Base-by-base conservation (phyloP, 2,329 filamentous ascomycete genomes). In the Cyphellophora attinorum region DNA sequence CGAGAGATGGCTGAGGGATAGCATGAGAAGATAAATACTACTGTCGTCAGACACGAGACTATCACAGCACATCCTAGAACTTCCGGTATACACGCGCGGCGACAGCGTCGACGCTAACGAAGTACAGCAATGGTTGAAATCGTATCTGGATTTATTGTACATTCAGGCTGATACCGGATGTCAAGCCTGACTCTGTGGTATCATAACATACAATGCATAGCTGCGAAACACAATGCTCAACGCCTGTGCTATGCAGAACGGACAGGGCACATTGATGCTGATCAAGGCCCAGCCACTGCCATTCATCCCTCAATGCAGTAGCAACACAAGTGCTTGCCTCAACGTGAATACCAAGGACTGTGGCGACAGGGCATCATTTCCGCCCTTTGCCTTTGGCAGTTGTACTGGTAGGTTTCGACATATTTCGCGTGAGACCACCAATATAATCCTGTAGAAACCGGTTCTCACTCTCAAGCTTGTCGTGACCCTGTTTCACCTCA, bases 391-490 rank as follows among this genome's bases (percentile, higher is more conserved):
- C 39, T 28, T 39, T 40, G 19, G 35, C 37, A 31, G 38, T 44
- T 11, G 40, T 42, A 31, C 46, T 49, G 52, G 76, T 76, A 49
- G 67, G 70, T 48, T 62, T 64, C 36, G 62, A 61, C 64, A 68
- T 65, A 35, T 74, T 77, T 51, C 85, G 84, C 75, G 94, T 96
- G 36, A 96, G 70, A 54, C 94, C 89, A 46, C 89, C 89, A 51
- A 96, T 96, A 57, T 96, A 96, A 59, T 94, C 94, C 60, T 96
- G 89, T 31, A 98, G 64, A 54, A 96, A 95, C 53, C 86, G 89
- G 70, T 98, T 98, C 59, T 95, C 88, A 58, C 74, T 91, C 60
- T 96, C 88, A 35, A 98, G 76, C 61, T 94, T 95, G 63, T 95
- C 85, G 55, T 98, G 88, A 55, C 96, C 89, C 49, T 83, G 81